phyloP scores from a whole-genome alignment of 108 stramenopile species.

The Fragilaria crotonensis region DNA sequence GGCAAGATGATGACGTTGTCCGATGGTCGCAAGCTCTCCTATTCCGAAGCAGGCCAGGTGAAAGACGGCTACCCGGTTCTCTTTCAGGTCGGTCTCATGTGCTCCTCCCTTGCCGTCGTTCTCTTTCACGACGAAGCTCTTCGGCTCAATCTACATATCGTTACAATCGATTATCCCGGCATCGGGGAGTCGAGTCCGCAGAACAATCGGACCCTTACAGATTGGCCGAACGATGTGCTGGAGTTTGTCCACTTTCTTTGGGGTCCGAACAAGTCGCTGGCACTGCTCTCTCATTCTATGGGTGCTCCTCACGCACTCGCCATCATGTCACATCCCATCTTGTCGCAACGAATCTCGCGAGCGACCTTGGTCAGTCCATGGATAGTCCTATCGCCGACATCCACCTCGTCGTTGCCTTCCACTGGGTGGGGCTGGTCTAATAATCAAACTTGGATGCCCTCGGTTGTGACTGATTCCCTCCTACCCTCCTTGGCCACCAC shows the following conservation, averaged over 20 bases:
- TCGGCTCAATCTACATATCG: constrained; percentile 13
- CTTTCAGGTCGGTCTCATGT: constrained; percentile 25
- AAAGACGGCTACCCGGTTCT: constrained; percentile 20
- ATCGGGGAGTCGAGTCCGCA: constrained; percentile 22
- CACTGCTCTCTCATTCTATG: constrained; percentile 19
- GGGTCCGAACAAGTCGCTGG: neutral
- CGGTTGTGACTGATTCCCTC: neutral
- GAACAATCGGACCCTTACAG: constrained; percentile 12
- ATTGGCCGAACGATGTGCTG: constrained; percentile 14
- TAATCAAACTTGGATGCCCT: neutral
- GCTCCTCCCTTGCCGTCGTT: constrained; percentile 18
- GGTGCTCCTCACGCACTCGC: constrained; percentile 1
- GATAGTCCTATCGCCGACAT: neutral
- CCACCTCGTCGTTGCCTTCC: too few relatives aligned
- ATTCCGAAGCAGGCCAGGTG: constrained; percentile 22
- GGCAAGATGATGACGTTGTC: constrained; percentile 12
- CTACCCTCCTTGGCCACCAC: neutral
- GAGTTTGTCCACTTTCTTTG: constrained; percentile 14
- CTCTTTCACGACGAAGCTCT: constrained; percentile 16
- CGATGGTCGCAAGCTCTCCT: constrained; percentile 23
- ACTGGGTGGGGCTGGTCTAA: neutral
- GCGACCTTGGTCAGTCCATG: neutral
- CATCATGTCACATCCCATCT: neutral
- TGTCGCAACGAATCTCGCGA: neutral
- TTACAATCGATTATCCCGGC: constrained; percentile 25